Evolutionary conservation across 768 basidiomycete genomes (phyloP), one percentile per base, ranked within the genome.

Genomic region (Floccularia luteovirens): DNA sequence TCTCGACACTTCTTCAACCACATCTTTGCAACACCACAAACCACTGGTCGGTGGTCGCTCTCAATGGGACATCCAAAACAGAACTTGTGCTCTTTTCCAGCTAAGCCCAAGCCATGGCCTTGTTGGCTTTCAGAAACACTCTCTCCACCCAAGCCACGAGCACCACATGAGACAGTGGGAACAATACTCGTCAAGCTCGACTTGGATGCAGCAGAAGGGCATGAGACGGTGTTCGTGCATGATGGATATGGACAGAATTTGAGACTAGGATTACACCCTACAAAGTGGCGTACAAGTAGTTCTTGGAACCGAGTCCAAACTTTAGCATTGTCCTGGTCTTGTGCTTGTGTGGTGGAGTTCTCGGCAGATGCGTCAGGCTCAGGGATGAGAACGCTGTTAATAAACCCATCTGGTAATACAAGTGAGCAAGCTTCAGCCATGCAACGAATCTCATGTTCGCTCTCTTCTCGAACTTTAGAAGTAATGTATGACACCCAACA

Each of bases 1-100:
- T 99, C 96, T 37, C 80, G 77, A 61, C 96, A 98, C 62, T 99
- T 98, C 75, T 85, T 89, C 53, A 93, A 62, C 96, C 96, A 99
- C 70, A 91, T 75, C 67, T 73, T 82, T 46, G 92, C 89, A 17
- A 93, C 83, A 4, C 62, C 69, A 60, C 96, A 99, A 35, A 96
- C 73, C 31, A 96, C 80, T 0, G 96, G 96, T 22, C 90, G 76
- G 56, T 99, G 96, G 57, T 94, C 91, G 48, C 72, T 75, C 53
- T 91, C 85, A 48, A 90, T 76, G 31, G 78, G 63, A 56, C 96
- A 99, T 5, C 96, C 94, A 54, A 99, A 99, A 62, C 96, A 99
- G 59, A 97, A 94, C 41, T 74, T 75, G 59, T 93, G 86, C 38
- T 74, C 72, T 54, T 69, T 73, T 47, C 61, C 58, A 44, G 57